Base-by-base conservation (phyloP, 768 basidiomycete genomes). In the Cubamyces lactineus region DNA sequence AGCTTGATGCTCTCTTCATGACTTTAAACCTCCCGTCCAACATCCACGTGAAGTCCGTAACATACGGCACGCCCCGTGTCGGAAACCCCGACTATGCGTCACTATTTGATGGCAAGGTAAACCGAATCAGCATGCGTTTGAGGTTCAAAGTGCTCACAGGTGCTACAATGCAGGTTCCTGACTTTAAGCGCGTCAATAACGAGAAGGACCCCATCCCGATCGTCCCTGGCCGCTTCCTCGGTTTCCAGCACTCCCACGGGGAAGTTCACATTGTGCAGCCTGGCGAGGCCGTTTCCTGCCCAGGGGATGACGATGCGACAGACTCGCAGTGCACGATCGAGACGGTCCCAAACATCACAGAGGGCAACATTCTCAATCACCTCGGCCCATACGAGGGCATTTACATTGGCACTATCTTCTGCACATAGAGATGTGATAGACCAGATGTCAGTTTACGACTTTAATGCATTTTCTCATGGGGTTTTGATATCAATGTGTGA, bases 351-450 rank as follows among this genome's bases (percentile, higher is more conserved):
- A 83, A 80, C 65, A 71, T 89, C 54, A 66, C 84, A 11, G 75
- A 68, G 3, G 80, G 83, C 24, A 71, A 85, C 57, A 75, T 84
- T 47, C 53, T 80, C 6, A 68, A 89, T 67, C 88, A 91, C 71
- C 69, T 84, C 50, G 87, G 87, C 63, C 78, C 81, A 9, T 82
- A 80, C 63, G 71, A 86, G 58, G 85, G 84, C 21, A 80, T 86
- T 53, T 76, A 67, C 57, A 81, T 87, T 42, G 86, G 86, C 45
- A 83, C 82, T 4, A 73, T 79, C 26, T 80, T 69, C 62, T 73
- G 70, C 56, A 69, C 57, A 16, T 69, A 61, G 62, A 11, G 42
- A 43, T 39, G 43, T 6, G 38, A 49, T 40, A 3, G 7, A 13
- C 3, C 40, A 3, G 28, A 53, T 53, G 11, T 49, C 23, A 49